Conservation (phyloP, 352 stramenopile species). For the Plasmopara muralis region DNA sequence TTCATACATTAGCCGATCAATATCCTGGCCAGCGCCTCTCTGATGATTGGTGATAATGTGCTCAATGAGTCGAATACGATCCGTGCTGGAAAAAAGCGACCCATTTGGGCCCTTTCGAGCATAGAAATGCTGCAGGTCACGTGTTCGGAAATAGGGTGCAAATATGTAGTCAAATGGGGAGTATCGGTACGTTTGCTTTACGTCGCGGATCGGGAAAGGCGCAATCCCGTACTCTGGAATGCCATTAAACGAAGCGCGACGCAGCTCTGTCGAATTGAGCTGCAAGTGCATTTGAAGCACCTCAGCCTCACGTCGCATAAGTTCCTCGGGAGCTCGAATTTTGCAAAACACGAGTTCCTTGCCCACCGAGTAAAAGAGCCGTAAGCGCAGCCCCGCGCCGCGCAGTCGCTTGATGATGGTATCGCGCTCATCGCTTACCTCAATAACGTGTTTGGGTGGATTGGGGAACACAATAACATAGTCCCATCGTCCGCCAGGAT, state of each 20-base stretch:
- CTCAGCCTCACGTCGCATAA: conserved; percentile 63
- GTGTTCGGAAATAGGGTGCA: conserved; percentile 66
- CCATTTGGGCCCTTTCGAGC: conserved; percentile 45
- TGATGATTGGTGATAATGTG: conserved; percentile 76
- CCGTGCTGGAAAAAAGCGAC: conserved; percentile 69
- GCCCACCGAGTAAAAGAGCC: conserved; percentile 66
- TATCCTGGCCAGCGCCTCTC: conserved; percentile 55
- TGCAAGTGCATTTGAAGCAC: conserved; percentile 70
- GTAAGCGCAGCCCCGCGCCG: conserved; percentile 52
- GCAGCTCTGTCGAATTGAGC: conserved; percentile 55
- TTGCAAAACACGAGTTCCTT: conserved; percentile 77
- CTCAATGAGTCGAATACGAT: conserved; percentile 76
- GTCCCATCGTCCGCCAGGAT: conserved; percentile 52
- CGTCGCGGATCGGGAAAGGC: conserved; percentile 74
- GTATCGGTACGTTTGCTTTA: conserved; percentile 73
- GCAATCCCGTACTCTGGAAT: conserved; percentile 67
- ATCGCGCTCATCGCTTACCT: conserved; percentile 58
- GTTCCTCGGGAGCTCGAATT: conserved; percentile 67
- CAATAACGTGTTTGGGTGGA: conserved; percentile 50
- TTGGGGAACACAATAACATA: conserved; percentile 84
- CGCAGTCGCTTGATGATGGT: conserved; percentile 71
- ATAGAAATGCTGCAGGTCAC: conserved; percentile 65
- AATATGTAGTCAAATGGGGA: conserved; percentile 83
- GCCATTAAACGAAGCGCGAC: conserved; percentile 54
- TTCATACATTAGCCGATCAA: conserved; percentile 73